Percentiles rank a stretch among this genome's conserved stretches.
Conservation (phyloP, 2,329 filamentous ascomycete species). For the Pseudogymnoascus sp. region DNA sequence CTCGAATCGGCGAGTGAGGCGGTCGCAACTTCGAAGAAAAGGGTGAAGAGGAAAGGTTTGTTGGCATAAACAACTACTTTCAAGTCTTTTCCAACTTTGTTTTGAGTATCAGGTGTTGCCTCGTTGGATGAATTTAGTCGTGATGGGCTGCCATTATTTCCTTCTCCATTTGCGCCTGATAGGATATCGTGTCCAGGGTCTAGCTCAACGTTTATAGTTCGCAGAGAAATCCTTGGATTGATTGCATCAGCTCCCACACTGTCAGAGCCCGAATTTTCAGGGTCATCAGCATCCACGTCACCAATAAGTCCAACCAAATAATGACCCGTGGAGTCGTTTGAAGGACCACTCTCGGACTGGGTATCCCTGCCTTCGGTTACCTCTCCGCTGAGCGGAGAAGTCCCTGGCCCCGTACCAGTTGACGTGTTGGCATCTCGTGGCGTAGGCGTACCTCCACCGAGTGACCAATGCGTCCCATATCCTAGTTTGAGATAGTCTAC, state of each 20-base stretch:
- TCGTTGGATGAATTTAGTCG: constrained; percentile 18
- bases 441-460: constrained; percentile 28
- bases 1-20: constrained; percentile 47
- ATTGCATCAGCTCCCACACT: constrained; percentile 15
- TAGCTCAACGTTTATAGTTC: constrained; percentile 60
- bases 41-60: constrained; percentile 68
- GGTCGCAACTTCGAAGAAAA: constrained; percentile 59
- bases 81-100: constrained; percentile 49
- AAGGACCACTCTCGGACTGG: not conserved
- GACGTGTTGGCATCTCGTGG: constrained; percentile 2
- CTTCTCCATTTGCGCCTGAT: constrained; percentile 37
- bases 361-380: not conserved
- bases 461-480: constrained; percentile 58
- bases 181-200: constrained; percentile 34
- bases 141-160: constrained; percentile 16
- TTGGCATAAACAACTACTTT: constrained; percentile 66
- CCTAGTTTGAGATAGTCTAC: constrained; percentile 59
- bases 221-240: constrained; percentile 50
- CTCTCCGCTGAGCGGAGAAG: not conserved
- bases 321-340: constrained; percentile 32
- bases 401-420: not conserved
- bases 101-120: constrained; percentile 36
- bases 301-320: constrained; percentile 64
- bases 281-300: constrained; percentile 43
- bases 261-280: constrained; percentile 8